Evolutionary conservation across 305 asterid genomes (phyloP).

Genomic region (Plantago coronopus): DNA sequence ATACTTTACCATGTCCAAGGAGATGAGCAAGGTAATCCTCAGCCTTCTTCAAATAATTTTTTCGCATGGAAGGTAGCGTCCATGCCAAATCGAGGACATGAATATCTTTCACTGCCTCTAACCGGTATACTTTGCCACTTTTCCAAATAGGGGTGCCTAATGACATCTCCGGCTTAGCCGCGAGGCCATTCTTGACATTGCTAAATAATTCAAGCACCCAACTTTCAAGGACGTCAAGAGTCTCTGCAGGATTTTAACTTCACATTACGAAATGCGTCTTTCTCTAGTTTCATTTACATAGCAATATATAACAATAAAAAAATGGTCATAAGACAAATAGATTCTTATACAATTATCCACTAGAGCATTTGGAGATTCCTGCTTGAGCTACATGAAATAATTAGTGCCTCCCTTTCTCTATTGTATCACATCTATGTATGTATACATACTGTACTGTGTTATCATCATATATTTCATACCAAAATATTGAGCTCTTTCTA

Average conservation of each 20-base stretch:
- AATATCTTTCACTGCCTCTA: slow-evolving; percentile 92
- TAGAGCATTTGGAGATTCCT: too few relatives aligned
- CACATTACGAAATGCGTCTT: not conserved
- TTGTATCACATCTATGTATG: too few relatives aligned
- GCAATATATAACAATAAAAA: too few relatives aligned
- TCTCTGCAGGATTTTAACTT: slow-evolving; percentile 57
- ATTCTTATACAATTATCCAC: too few relatives aligned
- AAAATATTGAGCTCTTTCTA: too few relatives aligned
- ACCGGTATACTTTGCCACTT: slow-evolving; percentile 75
- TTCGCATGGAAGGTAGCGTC: slow-evolving; percentile 84
- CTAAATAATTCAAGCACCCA: slow-evolving; percentile 85
- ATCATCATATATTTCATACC: too few relatives aligned
- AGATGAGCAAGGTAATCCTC: slow-evolving; percentile 95
- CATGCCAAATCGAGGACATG: slow-evolving; percentile 86
- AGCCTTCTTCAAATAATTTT: slow-evolving; percentile 78
- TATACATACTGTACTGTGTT: too few relatives aligned
- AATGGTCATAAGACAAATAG: too few relatives aligned
- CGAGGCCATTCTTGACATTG: slow-evolving; percentile 58
- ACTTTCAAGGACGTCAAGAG: slow-evolving; percentile 78
- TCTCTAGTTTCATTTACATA: too few relatives aligned
- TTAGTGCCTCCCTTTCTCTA: too few relatives aligned
- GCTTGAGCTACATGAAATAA: too few relatives aligned
- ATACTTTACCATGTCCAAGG: slow-evolving; percentile 84
- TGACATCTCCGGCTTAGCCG: slow-evolving; percentile 42
- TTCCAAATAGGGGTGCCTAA: slow-evolving; percentile 70